Base-by-base conservation (phyloP, 2,329 filamentous ascomycete genomes). In the Lasiodiplodia gonubiensis region DNA sequence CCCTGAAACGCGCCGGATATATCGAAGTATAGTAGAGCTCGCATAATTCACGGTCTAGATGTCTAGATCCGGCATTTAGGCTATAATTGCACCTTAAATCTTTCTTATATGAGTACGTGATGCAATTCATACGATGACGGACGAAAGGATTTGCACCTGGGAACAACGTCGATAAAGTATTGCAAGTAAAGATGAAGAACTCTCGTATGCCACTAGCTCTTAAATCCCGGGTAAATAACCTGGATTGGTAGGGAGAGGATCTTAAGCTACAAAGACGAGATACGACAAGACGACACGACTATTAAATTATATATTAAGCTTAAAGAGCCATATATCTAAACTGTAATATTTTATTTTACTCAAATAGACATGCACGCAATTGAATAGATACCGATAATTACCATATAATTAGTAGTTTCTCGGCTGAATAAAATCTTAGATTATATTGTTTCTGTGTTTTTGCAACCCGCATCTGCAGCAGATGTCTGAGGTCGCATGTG, bases 1-100 rank as follows among this genome's bases (percentile, higher is more conserved):
- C 18, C 42, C 23, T 63, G 59, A 63, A 63, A 63, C 59, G n/a
- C 18, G 46, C 59, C 59, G 42, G 59, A n/a, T 63, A 63, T 55
- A 63, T 63, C 42, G n/a, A 48, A 27, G 21, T 49, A 51, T 37
- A 51, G 46, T 11, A n/a, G 59, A 51, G 55, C 12, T 46, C 27
- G 42, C 42, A 61, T 61, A n/a, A 61, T 42, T 37, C 27, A 35
- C 49, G 42, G 42, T 21, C 59, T 60, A 23, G 55, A 7, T 60
- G 18, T 21, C 59, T 60, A 25, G 37, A 7, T 60, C 33, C 37
- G 23, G 21, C 59, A n/a, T 63, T 63, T 51, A 63, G 59, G 59
- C 59, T 52, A 48, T 23, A n/a, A 18, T 2, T 14, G 11, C 53
- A n/a, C 59, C 42, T 25, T 63, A 14, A 52, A 25, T 37, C 12